Evolutionary conservation across 495 filamentous ascomycete genomes (phyloP).

Genomic region (Beverwykella pulmonaria): DNA sequence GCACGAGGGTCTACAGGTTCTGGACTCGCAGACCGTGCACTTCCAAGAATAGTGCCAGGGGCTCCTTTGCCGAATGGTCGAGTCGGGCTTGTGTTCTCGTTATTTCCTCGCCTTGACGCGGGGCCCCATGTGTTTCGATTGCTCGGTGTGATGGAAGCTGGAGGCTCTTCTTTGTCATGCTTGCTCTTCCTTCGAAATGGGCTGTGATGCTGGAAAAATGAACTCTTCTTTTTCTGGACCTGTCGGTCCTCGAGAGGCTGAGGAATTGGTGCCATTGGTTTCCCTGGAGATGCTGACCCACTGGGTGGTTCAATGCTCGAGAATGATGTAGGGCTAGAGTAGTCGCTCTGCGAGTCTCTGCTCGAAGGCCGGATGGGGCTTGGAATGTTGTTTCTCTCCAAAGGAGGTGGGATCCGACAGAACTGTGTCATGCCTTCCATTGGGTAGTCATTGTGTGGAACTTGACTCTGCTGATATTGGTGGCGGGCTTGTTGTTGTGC

Average conservation of each 20-base stretch:
- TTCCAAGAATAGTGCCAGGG: constrained; percentile 34
- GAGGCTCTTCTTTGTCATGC: constrained; percentile 69
- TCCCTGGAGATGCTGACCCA: constrained; percentile 68
- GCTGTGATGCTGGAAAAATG: constrained; percentile 80
- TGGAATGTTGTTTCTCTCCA: constrained; percentile 77
- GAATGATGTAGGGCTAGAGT: constrained; percentile 85
- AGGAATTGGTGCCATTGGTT: constrained; percentile 57
- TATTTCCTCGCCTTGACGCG: constrained; percentile 41
- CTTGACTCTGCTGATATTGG: constrained; percentile 54
- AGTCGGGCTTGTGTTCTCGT: constrained; percentile 45
- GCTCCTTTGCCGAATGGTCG: constrained; percentile 30
- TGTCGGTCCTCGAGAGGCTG: constrained; percentile 60
- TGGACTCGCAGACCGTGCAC: constrained; percentile 60
- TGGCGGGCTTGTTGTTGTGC: constrained; percentile 42
- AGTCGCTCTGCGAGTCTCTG: constrained; percentile 88
- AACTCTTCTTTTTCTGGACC: constrained; percentile 82
- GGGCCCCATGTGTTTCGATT: constrained; percentile 67
- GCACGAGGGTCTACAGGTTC: constrained; percentile 93
- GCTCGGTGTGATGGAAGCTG: constrained; percentile 40
- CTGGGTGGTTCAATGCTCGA: constrained; percentile 68
- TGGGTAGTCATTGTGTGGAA: constrained; percentile 93
- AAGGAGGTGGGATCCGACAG: constrained; percentile 82
- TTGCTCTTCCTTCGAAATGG: constrained; percentile 94
- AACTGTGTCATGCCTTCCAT: constrained; percentile 99
- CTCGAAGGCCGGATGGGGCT: constrained; percentile 78